Base-by-base conservation (phyloP, 1,284 basidiomycete genomes). In the Leccinum subspadiceum region DNA sequence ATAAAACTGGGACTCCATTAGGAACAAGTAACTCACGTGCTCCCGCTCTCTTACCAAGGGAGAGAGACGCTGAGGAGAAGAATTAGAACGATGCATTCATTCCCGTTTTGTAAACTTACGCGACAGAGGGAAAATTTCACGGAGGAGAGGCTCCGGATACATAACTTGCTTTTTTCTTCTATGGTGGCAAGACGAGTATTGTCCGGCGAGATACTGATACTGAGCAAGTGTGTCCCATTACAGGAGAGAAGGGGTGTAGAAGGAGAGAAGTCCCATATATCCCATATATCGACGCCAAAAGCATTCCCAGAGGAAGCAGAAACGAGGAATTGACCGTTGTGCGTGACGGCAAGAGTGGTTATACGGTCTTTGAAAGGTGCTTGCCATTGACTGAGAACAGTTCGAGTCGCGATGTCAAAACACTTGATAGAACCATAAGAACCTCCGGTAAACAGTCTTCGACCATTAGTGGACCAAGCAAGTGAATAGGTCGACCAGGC, bases 381-480 rank as follows among this genome's bases (percentile, higher is more conserved):
- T 12, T 31, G 24, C 17, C 46, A 53, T n/a, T 33, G 37, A 5
- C 2, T 10, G n/a, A 53, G 31, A 12, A 29, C 6, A 24, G 37
- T 26, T 29, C 12, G 49, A 41, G 56, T 56, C 5, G 17, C 3
- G 8, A 53, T 9, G 5, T 59, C 31, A n/a, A 62, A 62, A 31
- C 56, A 64, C 15, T 31, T 53, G 13, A 56, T 31, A 1, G 56
- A 58, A 31, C 61, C 64, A 10, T 5, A 3, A 1, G 50, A 20
- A n/a, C 58, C 50, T 5, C 55, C 64, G 8, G 39, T 33, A 5
- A 65, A 65, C 4, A 65, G 35, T 8, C 35, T 54, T 9, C 24
- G 57, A 5, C 58, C 51, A 37, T 66, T 55, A n/a, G 10, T 2
- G 9, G 64, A 57, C 65, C 64, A 65, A 2, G 54, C 59, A 8